Evolutionary conservation across 1,284 basidiomycete species (phyloP), one percentile per base, ranked within the genome.

Genomic region (Boletus mariae): DNA sequence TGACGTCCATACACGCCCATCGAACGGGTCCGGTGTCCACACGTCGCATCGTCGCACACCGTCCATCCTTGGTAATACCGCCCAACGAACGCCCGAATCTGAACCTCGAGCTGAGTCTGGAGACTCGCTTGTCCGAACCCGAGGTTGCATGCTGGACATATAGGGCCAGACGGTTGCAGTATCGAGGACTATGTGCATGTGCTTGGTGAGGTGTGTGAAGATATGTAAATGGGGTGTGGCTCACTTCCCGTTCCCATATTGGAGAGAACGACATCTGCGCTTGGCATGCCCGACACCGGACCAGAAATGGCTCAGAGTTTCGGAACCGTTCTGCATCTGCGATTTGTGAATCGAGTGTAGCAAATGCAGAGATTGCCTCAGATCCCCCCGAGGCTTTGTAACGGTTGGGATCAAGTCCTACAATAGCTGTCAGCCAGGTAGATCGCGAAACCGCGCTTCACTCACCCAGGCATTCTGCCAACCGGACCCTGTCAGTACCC

Each of bases 391-490:
- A 71, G 32, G 60, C 74, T 44, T 80, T 80, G 72, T 90, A 98
- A 42, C 89, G 84, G 29, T 80, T 73, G 4, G 93, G 90, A 68
- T 99, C 95, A 52, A 99, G 79, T 11, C 92, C 91, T 91, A 56
- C 5, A 15, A 34, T 3, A 11, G 9, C 23, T 0, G 15, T 69
- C 40, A 58, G 52, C 40, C 40, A 20, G 49, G 5, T 10, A 15
- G 23, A 1, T 0, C 3, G 13, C 11, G 3, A 10, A 42, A 32
- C 3, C 13, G 5, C 13, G 34, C 4, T 23, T 23, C 6, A 71
- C 82, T 53, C 63, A 89, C 94, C 96, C 7, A 99, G 82, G 67
- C 94, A 98, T 73, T 98, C 93, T 1, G 97, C 97, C 13, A 99
- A 74, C 29, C 96, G 80, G 9, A 92, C 77, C 32, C 92, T 82